Conservation (phyloP, 73 alveolate genomes). For the Symbiodinium natans region DNA sequence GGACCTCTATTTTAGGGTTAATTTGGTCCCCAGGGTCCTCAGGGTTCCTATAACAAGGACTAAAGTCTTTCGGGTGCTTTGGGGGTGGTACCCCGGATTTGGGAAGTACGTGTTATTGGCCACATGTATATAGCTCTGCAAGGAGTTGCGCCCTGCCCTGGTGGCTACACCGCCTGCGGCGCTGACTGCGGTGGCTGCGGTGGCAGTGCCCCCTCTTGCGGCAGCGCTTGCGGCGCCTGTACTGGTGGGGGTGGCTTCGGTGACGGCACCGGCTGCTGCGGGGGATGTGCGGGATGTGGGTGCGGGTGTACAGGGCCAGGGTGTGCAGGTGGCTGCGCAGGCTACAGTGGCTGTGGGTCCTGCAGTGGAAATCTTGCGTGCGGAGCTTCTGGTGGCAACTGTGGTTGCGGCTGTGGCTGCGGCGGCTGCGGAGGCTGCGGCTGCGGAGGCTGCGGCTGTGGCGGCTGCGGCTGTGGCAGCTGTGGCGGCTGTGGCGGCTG, state of each 20-base stretch:
- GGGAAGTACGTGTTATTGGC: too few species aligned
- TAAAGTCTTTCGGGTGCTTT: too few species aligned
- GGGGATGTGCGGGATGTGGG: too few species aligned
- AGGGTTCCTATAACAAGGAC: too few species aligned
- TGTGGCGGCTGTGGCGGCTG: background rate
- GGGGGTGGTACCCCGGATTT: too few species aligned
- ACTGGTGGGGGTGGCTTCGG: background rate
- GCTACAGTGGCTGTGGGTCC: background rate
- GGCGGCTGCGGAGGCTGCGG: conserved; percentile 30
- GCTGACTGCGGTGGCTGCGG: background rate
- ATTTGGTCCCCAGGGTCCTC: too few species aligned
- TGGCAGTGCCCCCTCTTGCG: background rate
- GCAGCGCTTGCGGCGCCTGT: conserved; percentile 31
- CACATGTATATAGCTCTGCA: background rate
- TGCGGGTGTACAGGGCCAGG: too few species aligned
- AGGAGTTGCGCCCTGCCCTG: background rate
- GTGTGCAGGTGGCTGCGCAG: background rate
- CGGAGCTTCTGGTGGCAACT: background rate
- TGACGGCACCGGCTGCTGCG: conserved; percentile 12
- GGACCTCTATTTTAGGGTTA: too few species aligned
- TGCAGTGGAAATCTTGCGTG: background rate
- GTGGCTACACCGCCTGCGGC: background rate
- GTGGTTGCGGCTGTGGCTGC: background rate
- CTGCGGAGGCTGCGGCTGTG: background rate
- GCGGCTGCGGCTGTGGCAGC: conserved; percentile 11